Evolutionary conservation across 2,329 filamentous ascomycete species (phyloP), one percentile per base, ranked within the genome.

Genomic region (Pestalotiopsis sp.): DNA sequence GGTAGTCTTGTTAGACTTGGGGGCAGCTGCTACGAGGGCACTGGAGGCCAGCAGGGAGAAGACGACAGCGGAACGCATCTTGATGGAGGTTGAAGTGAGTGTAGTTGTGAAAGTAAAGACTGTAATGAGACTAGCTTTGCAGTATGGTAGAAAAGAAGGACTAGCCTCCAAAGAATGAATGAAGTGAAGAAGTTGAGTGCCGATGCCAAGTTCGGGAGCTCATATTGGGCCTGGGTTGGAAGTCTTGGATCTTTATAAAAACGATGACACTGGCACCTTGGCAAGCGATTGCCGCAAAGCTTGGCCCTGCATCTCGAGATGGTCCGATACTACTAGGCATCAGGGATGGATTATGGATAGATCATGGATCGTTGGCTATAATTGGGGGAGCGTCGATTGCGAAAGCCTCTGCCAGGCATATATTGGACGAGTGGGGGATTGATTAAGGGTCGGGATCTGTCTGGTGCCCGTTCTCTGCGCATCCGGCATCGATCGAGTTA

Each of bases 101-200:
- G 41, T 52, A 23, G 0, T 3, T 39, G 36, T 36, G 36, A 12
- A 20, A 39, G 20, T 39, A 49, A 31, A 52, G 39, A 65, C 62
- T 65, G 39, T 65, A 45, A n/a, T 25, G 61, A 25, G 23, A 23
- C n/a, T 41, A 39, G 39, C 41, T 56, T 23, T 23, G 25, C n/a
- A 56, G 39, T n/a, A 38, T 49, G 13, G 52, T 23, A 38, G 13
- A 36, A 66, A 39, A 45, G 36, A 66, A 66, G 64, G 63, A 56
- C 63, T 66, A 66, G 63, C 63, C 63, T 66, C 49, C 25, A 23
- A 56, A 14, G 41, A 67, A 60, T 38, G 65, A 67, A 67, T 60
- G 65, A 67, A 67, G 39, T 38, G 41, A 60, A 67, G 49, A 38
- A 23, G 20, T 27, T 60, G 36, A 25, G 13, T 25, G 52, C 36